Evolutionary conservation across 441 rosid species (phyloP).

Genomic region (Croton setiger): DNA sequence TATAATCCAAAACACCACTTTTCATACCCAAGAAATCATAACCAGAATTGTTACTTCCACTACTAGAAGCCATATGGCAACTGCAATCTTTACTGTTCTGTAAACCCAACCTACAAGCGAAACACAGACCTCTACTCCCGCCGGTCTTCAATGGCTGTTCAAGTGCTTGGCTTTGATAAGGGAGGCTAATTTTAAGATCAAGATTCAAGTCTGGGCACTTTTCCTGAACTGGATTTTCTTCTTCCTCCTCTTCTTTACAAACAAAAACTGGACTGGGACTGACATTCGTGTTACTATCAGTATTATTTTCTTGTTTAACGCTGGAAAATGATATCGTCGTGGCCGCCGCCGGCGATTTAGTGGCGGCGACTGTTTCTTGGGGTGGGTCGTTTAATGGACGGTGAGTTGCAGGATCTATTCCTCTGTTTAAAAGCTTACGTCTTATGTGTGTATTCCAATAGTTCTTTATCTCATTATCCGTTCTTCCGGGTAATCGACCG

Average conservation of each 20-base stretch:
- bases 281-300: slow-evolving; percentile 10
- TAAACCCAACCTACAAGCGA: slow-evolving; percentile 62
- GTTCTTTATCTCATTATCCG: slow-evolving; percentile 93
- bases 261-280: slow-evolving; percentile 8
- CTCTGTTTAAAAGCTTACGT: slow-evolving; percentile 79
- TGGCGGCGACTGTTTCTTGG: slow-evolving; percentile 15
- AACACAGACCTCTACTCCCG: slow-evolving; percentile 37
- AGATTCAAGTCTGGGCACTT: slow-evolving; percentile 76
- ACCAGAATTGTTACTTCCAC: slow-evolving; percentile 34
- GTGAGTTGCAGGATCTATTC: slow-evolving; percentile 89
- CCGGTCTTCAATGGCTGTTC: slow-evolving; percentile 27
- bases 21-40: slow-evolving; percentile 76
- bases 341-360: slow-evolving; percentile 7
- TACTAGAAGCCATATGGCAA: slow-evolving; percentile 28
- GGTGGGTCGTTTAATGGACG: slow-evolving; percentile 59
- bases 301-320: slow-evolving; percentile 22
- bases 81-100: slow-evolving; percentile 57
- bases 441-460: slow-evolving; percentile 97
- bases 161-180: slow-evolving; percentile 34
- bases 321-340: slow-evolving; percentile 42
- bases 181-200: slow-evolving; percentile 76
- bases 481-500: slow-evolving; percentile 91
- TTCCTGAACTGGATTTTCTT: slow-evolving; percentile 37
- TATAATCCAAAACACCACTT: slow-evolving; percentile 55
- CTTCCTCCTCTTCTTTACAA: slow-evolving; percentile 35